Evolutionary conservation across 805 yeast genomes (phyloP).

Genomic region (Yarrowia deformans): DNA sequence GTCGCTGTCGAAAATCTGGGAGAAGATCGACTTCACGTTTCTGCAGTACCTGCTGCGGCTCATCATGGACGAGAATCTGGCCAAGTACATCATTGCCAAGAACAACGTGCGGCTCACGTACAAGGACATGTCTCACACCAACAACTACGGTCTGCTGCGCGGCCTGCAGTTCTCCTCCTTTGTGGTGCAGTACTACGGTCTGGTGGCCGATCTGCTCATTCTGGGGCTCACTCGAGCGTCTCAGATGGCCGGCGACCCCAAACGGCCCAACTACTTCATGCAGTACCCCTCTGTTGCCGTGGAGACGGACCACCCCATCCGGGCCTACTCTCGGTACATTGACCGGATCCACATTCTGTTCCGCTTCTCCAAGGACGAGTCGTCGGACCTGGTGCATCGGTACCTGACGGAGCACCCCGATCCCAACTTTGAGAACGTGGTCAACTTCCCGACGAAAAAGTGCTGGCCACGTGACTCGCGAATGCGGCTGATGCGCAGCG

Average conservation of each 20-base stretch:
- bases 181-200: constrained; percentile 87
- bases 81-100: constrained; percentile 91
- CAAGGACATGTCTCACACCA: constrained; percentile 94
- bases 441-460: constrained; percentile 84
- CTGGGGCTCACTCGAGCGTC: constrained; percentile 87
- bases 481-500: constrained; percentile 89
- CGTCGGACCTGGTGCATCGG: constrained; percentile 76
- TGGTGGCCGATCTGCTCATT: constrained; percentile 79
- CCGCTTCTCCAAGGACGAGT: constrained; percentile 74
- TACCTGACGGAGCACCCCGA: constrained; percentile 86
- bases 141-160: constrained; percentile 83
- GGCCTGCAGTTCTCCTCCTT: constrained; percentile 93
- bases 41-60: constrained; percentile 81
- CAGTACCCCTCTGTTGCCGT: constrained; percentile 67
- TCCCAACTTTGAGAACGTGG: constrained; percentile 85
- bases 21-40: constrained; percentile 86
- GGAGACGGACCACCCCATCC: constrained; percentile 76
- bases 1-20: constrained; percentile 70
- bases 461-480: constrained; percentile 96
- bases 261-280: constrained; percentile 75
- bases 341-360: constrained; percentile 83
- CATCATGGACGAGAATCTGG: constrained; percentile 86
- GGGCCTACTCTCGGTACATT: constrained; percentile 80
- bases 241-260: constrained; percentile 79
- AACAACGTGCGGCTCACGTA: constrained; percentile 81